Percentiles rank a stretch among this genome's conserved stretches.
Evolutionary conservation across 2,329 filamentous ascomycete genomes (phyloP).

Genomic region (Bipolaris bicolor): DNA sequence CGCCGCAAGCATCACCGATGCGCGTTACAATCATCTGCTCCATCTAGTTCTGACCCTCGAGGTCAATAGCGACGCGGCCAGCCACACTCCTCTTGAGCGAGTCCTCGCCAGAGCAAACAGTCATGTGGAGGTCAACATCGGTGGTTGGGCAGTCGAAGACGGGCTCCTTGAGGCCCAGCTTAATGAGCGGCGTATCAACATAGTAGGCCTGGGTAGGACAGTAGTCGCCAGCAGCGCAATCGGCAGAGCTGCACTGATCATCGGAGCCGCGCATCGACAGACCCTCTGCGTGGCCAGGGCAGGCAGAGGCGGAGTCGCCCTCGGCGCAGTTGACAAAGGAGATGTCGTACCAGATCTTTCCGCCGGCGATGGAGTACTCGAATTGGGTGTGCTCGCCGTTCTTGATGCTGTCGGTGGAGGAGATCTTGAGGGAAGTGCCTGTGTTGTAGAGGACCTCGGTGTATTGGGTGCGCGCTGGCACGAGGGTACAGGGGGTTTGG

Average conservation of each 20-base stretch:
- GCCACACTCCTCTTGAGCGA: conserved; percentile 35
- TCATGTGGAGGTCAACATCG: conserved; percentile 31
- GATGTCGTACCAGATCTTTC: conserved; percentile 36
- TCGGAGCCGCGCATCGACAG: conserved; percentile 26
- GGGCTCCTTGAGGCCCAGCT: conserved; percentile 32
- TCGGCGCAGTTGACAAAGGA: conserved; percentile 38
- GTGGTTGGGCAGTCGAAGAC: conserved; percentile 29
- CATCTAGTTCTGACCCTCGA: background rate
- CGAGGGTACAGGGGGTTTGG: conserved; percentile 14
- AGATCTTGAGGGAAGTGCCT: conserved; percentile 35
- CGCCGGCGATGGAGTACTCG: conserved; percentile 31
- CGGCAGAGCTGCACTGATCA: conserved; percentile 17
- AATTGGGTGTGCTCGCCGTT: conserved; percentile 35
- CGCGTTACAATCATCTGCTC: too few species aligned
- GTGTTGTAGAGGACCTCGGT: conserved; percentile 26
- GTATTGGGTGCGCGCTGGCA: conserved; percentile 28
- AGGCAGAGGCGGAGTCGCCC: conserved; percentile 25
- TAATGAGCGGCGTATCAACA: conserved; percentile 28
- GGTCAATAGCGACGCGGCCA: conserved; percentile 19
- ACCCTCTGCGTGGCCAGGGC: conserved; percentile 32
- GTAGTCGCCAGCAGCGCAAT: conserved; percentile 29
- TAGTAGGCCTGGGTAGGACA: conserved; percentile 37
- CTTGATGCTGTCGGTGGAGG: conserved; percentile 28
- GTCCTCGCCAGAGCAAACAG: conserved; percentile 25
- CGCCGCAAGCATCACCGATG: too few species aligned